Evolutionary conservation across 2,329 filamentous ascomycete genomes (phyloP).

Genomic region (Alternaria metachromatica): DNA sequence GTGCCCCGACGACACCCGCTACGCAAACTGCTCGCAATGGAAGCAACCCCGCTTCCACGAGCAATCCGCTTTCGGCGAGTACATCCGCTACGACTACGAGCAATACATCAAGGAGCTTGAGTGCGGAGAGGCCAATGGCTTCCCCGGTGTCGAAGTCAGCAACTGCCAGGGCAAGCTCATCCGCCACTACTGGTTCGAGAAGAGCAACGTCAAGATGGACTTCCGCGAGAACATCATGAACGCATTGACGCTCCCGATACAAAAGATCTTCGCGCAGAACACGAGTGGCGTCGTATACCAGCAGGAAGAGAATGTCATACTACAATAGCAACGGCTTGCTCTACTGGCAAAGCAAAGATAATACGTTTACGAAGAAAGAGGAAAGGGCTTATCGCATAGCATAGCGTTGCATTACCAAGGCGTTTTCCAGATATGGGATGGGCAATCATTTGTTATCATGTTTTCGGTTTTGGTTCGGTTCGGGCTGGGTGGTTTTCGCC

Average conservation of each 20-base stretch:
- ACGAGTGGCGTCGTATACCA: slow-evolving; percentile 33
- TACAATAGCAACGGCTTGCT: background rate
- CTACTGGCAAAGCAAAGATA: background rate
- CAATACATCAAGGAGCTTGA: slow-evolving; percentile 48
- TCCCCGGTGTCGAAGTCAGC: slow-evolving; percentile 43
- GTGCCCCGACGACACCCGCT: slow-evolving; percentile 46
- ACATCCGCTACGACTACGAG: slow-evolving; percentile 49
- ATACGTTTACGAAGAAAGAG: slow-evolving; percentile 2
- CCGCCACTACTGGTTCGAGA: slow-evolving; percentile 50
- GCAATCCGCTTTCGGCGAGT: slow-evolving; percentile 50
- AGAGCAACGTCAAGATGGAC: slow-evolving; percentile 41
- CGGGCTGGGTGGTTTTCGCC: background rate
- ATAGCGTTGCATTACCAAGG: slow-evolving; percentile 35
- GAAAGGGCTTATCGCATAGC: slow-evolving; percentile 17
- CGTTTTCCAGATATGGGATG: slow-evolving; percentile 16
- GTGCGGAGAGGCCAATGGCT: slow-evolving; percentile 49
- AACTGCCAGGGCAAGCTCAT: slow-evolving; percentile 48
- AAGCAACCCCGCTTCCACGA: slow-evolving; percentile 49
- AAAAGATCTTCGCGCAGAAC: slow-evolving; percentile 44
- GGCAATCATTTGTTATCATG: background rate
- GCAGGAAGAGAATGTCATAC: slow-evolving; percentile 40
- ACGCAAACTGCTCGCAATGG: slow-evolving; percentile 48
- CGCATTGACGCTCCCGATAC: slow-evolving; percentile 44
- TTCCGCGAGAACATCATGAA: slow-evolving; percentile 48
- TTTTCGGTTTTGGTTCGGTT: slow-evolving; percentile 1